Percentiles rank a stretch among this genome's conserved stretches.
These are phyloP conservation scores for Ceratocystis diversiconidia DNA, from an alignment of 2,329 filamentous ascomycete genomes.

Conservation along the genomic window DNA sequence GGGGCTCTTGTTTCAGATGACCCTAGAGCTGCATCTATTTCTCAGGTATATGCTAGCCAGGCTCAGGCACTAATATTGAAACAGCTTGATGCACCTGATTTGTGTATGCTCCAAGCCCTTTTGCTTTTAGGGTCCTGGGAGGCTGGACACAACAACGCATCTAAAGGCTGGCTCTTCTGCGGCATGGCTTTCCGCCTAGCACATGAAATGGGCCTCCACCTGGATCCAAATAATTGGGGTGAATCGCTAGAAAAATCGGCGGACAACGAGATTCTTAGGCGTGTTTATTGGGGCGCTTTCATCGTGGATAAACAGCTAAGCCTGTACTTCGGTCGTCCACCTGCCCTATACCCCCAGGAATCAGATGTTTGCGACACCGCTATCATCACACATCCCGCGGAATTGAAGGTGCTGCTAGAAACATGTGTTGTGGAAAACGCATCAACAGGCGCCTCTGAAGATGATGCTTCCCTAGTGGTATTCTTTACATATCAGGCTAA, in stretches of 20 bases:
- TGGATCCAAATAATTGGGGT: conserved; percentile 38
- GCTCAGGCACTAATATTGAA: conserved; percentile 33
- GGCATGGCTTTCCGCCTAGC: conserved; percentile 38
- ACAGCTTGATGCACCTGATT: conserved; percentile 32
- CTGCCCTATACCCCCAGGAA: conserved; percentile 35
- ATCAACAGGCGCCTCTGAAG: conserved; percentile 33
- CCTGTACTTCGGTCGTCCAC: conserved; percentile 37
- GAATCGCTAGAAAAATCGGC: conserved; percentile 27
- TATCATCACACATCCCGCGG: conserved; percentile 34
- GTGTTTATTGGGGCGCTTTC: conserved; percentile 39
- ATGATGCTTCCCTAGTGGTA: conserved; percentile 31
- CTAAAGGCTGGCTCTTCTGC: conserved; percentile 38
- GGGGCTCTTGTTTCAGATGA: conserved; percentile 34
- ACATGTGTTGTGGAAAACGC: conserved; percentile 33
- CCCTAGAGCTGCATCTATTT: conserved; percentile 25
- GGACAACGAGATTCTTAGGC: conserved; percentile 34
- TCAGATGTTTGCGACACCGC: conserved; percentile 37
- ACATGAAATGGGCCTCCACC: conserved; percentile 38
- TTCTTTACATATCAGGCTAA: conserved; percentile 35
- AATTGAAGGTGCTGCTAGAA: conserved; percentile 34
- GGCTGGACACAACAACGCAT: conserved; percentile 33
- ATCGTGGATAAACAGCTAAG: conserved; percentile 37
- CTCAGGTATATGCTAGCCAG: conserved; percentile 32
- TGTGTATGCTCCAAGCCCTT: conserved; percentile 34
- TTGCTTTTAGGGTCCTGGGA: conserved; percentile 33